A percentile compares a stretch with the other conserved stretches of the same genome.
phyloP scores from a whole-genome alignment of 2,329 filamentous ascomycete species.

The Colletotrichum theobromicola region DNA sequence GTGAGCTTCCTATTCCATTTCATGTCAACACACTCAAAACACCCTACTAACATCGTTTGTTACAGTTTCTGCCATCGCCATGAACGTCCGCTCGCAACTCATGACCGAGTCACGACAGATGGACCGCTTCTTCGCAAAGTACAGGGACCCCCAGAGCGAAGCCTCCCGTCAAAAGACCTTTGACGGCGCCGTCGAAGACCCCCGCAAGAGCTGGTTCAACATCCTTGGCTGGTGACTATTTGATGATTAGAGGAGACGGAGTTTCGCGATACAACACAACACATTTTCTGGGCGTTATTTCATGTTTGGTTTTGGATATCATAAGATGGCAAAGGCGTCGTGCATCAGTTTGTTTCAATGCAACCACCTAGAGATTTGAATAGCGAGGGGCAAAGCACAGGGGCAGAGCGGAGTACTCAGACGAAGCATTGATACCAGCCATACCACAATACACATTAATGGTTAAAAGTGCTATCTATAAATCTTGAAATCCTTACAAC shows the following conservation, averaged over 20 bases:
- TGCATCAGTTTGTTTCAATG: background rate
- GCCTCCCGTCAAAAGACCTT: constrained; percentile 36
- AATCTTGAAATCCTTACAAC: background rate
- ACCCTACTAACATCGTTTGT: background rate
- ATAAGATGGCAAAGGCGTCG: background rate
- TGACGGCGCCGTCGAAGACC: constrained; percentile 33
- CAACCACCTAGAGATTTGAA: background rate
- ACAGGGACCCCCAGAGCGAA: constrained; percentile 42
- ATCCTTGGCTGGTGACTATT: constrained; percentile 34
- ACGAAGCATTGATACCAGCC: background rate
- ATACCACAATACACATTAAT: background rate
- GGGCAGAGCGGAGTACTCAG: background rate
- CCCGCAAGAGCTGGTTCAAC: constrained; percentile 39
- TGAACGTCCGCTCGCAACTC: constrained; percentile 38
- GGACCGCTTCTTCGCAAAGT: constrained; percentile 42
- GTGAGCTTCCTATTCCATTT: background rate
- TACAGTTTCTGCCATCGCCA: constrained; percentile 28
- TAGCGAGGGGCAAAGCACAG: background rate
- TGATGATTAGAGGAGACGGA: background rate
- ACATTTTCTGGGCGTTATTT: background rate
- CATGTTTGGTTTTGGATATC: background rate
- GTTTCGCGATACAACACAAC: background rate
- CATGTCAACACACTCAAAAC: rapidly evolving
- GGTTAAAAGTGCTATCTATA: rapidly evolving
- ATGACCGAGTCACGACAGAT: constrained; percentile 35